Percentiles rank a stretch among this genome's conserved stretches.
Evolutionary conservation across 2,329 filamentous ascomycete species (phyloP).

Genomic region (Ophiocordyceps polyrhachis-furcata): DNA sequence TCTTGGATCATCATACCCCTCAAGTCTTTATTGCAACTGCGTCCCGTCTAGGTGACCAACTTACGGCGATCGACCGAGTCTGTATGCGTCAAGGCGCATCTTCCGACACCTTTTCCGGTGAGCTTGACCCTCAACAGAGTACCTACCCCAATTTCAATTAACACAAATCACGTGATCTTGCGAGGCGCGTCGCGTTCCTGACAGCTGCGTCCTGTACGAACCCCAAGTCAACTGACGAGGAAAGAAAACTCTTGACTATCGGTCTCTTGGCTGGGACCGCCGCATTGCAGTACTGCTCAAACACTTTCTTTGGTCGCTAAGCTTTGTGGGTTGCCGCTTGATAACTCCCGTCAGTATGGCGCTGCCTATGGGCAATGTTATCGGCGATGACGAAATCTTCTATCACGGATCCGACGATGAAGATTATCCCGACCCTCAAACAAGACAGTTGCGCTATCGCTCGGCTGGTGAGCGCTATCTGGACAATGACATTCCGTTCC

Average conservation of each 20-base stretch:
- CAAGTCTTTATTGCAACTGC: not conserved
- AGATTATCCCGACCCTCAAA: slow-evolving; percentile 25
- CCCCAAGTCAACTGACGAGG: not conserved
- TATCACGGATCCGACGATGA: slow-evolving; percentile 40
- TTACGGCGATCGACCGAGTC: not conserved
- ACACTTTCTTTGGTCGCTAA: not conserved
- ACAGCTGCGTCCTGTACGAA: not conserved
- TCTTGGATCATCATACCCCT: not conserved
- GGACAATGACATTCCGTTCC: slow-evolving; percentile 31
- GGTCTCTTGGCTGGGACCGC: no score
- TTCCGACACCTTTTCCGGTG: not conserved
- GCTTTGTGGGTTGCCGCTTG: not conserved
- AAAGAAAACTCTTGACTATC: no score
- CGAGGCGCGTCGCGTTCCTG: slow-evolving; percentile 11
- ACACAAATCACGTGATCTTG: slow-evolving; percentile 17
- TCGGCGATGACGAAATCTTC: slow-evolving; percentile 23
- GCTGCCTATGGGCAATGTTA: not conserved
- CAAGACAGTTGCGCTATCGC: slow-evolving; percentile 36
- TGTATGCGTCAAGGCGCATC: not conserved
- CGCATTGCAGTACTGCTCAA: not conserved
- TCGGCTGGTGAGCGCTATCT: slow-evolving; percentile 38
- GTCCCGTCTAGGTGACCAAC: no score
- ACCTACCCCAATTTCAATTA: slow-evolving; percentile 4
- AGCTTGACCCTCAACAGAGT: not conserved
- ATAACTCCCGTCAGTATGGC: not conserved